Base-by-base conservation (phyloP, 768 basidiomycete species). In the Trametes gibbosa region DNA sequence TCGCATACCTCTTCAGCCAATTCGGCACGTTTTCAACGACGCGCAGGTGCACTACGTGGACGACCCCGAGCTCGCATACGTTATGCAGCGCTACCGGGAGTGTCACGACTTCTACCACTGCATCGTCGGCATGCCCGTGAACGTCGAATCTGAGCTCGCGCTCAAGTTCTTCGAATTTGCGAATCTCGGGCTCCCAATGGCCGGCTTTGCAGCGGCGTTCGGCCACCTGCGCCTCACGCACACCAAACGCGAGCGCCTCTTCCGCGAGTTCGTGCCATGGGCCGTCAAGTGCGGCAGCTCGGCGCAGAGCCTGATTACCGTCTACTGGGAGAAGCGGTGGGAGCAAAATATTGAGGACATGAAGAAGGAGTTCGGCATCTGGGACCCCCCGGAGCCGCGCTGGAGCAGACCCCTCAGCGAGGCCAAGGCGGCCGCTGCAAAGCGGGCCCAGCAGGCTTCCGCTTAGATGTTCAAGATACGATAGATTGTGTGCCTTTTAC, bases 81-180 rank as follows among this genome's bases (percentile, higher is more conserved):
- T 98, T 55, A 93, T 99, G 90, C 92, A 95, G 65, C 88, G 96
- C 50, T 99, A 98, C 72, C 88, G 96, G 24, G 95, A 99, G 75
- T 96, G 90, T 63, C 97, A 99, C 74, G 96, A 99, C 75, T 89
- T 98, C 65, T 97, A 98, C 70, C 97, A 99, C 69, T 92, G 91
- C 67, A 81, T 98, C 60, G 86, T 86, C 75, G 85, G 85, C 65
- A 80, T 98, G 9, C 95, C 94, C 0, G 93, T 98, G 58, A 87
- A 87, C 61, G 89, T 96, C 67, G 84, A 90, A 57, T 92, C 89
- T 47, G 97, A 99, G 71, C 81, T 99, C 29, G 92, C 94, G 1
- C 83, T 98, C 72, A 99, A 99, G 70, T 88, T 84, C 65, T 94
- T 98, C 67, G 97, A 98, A 72, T 89, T 95, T 58, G 83, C 90